phyloP scores from a whole-genome alignment of 441 rosid species.

The Erodium moschatum region DNA sequence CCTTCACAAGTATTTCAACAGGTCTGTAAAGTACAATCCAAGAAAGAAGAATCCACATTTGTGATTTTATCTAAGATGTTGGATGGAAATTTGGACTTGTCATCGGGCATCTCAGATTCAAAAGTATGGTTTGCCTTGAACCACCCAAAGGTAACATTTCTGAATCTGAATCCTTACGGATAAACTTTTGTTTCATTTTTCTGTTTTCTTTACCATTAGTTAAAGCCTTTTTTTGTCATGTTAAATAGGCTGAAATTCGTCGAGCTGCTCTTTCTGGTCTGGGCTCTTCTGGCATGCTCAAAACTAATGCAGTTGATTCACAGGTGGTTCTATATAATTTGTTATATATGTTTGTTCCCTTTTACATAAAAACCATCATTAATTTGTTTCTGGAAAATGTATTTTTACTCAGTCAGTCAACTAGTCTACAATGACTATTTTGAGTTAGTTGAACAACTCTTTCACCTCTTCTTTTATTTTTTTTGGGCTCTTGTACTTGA shows the following conservation, averaged over 20 bases:
- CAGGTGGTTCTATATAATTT: slow-evolving; percentile 40
- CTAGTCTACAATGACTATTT: background rate
- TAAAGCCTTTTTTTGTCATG: slow-evolving; percentile 22
- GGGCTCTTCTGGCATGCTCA: slow-evolving; percentile 36
- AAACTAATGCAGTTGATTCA: slow-evolving; percentile 38
- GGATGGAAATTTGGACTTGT: slow-evolving; percentile 51
- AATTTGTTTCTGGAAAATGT: background rate
- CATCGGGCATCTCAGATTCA: slow-evolving; percentile 47
- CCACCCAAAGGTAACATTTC: slow-evolving; percentile 69
- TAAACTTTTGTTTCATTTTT: background rate
- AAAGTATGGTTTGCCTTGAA: slow-evolving; percentile 80
- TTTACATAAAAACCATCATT: background rate
- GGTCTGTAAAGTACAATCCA: slow-evolving; percentile 44
- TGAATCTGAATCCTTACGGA: background rate
- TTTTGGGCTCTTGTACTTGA: background rate
- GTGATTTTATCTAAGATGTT: slow-evolving; percentile 50
- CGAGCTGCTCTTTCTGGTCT: slow-evolving; percentile 62
- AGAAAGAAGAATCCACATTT: slow-evolving; percentile 43
- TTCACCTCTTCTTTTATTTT: background rate
- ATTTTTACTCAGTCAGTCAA: background rate
- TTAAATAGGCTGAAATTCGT: slow-evolving; percentile 68
- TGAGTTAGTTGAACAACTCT: background rate
- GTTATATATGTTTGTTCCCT: slow-evolving; percentile 4
- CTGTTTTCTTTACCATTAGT: slow-evolving; percentile 12
- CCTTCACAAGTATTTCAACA: slow-evolving; percentile 19